Evolutionary conservation across 257 asterid genomes (phyloP).

Genomic region (Gardenia jasminoides): DNA sequence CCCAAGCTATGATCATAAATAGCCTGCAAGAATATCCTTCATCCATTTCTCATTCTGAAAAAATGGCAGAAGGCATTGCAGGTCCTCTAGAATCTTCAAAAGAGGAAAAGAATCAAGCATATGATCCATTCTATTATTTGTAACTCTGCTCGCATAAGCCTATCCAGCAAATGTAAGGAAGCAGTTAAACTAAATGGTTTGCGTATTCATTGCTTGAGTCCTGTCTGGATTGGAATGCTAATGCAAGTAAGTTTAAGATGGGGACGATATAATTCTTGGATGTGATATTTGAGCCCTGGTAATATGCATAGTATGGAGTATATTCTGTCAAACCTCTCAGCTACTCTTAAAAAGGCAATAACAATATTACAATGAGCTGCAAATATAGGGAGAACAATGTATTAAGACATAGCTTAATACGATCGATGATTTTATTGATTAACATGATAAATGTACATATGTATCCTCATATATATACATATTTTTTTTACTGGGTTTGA

Average conservation of each 20-base stretch:
- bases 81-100: not conserved
- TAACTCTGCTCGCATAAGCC: not conserved
- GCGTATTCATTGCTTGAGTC: not conserved
- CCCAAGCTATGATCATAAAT: not conserved
- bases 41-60: not conserved
- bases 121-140: not conserved
- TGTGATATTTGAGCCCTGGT: not conserved
- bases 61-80: not conserved
- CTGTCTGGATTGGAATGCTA: not conserved
- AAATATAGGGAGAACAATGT: not conserved
- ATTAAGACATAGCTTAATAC: not conserved
- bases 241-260: constrained; percentile 1
- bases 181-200: no score
- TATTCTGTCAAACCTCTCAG: not conserved
- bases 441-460: no score
- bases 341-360: not conserved
- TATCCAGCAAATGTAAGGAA: no score
- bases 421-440: no score
- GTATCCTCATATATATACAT: no score
- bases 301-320: not conserved
- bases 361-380: not conserved
- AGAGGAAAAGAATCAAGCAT: not conserved
- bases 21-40: not conserved
- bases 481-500: no score
- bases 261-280: not conserved